Conservation (phyloP, 1,284 basidiomycete species). For the Heterobasidion annosum region DNA sequence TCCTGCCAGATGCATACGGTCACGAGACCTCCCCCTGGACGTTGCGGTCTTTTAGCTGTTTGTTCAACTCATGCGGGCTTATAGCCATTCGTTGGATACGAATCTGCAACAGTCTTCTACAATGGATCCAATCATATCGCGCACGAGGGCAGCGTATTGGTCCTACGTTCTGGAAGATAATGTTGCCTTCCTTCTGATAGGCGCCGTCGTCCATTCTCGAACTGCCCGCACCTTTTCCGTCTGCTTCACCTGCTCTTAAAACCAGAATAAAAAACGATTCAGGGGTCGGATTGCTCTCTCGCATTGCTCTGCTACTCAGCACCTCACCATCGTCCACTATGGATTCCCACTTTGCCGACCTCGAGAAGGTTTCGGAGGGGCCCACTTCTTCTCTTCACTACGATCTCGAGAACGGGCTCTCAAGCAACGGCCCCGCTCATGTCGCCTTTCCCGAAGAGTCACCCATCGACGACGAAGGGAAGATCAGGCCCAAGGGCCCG, state of each 20-base stretch:
- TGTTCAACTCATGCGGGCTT: conserved; percentile 11
- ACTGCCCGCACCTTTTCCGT: not conserved
- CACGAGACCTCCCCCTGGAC: not conserved
- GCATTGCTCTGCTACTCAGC: not conserved
- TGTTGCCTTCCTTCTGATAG: not conserved
- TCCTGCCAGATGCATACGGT: not conserved
- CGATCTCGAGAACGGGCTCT: not conserved
- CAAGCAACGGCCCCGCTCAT: conserved; percentile 20
- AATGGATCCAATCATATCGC: not conserved
- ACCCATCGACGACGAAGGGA: conserved; percentile 30
- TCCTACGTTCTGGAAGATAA: not conserved
- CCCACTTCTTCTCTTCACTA: not conserved
- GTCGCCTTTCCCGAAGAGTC: conserved; percentile 35
- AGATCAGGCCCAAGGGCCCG: conserved; percentile 27
- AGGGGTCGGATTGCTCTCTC: no score
- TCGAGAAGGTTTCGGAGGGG: conserved; percentile 2
- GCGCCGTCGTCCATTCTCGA: not conserved
- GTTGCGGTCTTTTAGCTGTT: conserved; percentile 28
- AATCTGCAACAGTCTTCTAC: not conserved
- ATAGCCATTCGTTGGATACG: not conserved
- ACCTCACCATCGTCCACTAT: not conserved
- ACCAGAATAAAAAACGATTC: no score
- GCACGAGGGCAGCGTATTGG: not conserved
- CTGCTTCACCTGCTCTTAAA: no score
- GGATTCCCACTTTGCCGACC: conserved; percentile 2